Evolutionary conservation across 2,329 filamentous ascomycete species (phyloP).

Genomic region (Arthrobotrys sinensis): DNA sequence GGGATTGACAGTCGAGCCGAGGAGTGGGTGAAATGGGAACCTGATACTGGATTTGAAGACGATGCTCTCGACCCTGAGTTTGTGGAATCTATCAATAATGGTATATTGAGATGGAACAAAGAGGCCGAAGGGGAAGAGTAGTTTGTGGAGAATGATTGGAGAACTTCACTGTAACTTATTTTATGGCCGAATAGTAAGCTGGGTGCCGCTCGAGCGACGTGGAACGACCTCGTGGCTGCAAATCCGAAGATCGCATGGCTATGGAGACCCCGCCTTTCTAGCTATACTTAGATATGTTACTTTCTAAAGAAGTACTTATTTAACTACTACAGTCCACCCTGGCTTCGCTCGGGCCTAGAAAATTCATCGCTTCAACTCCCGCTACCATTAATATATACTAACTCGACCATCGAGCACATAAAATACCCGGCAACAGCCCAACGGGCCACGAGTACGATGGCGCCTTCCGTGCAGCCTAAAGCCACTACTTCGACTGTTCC

Average conservation of each 20-base stretch:
- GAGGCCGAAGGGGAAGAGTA: constrained; percentile 7
- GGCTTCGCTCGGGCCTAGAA: not conserved
- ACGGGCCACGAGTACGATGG: not conserved
- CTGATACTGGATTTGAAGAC: constrained; percentile 30
- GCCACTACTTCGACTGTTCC: not conserved
- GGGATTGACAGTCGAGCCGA: constrained; percentile 38
- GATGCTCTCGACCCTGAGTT: constrained; percentile 41
- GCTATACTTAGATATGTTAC: not conserved
- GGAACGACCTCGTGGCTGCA: not conserved
- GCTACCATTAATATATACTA: no score
- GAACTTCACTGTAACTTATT: no score
- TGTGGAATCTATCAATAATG: constrained; percentile 32
- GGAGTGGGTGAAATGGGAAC: constrained; percentile 45
- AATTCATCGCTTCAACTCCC: not conserved
- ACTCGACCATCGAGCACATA: no score
- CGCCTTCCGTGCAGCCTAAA: not conserved
- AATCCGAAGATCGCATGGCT: not conserved
- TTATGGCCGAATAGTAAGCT: no score
- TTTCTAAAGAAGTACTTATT: no score
- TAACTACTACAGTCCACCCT: no score
- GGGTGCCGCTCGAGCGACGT: not conserved
- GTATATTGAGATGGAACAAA: constrained; percentile 32
- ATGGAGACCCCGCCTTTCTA: not conserved
- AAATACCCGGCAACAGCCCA: not conserved
- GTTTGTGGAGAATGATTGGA: no score